Percentiles rank a stretch among this genome's conserved stretches.
Evolutionary conservation across 805 yeast species (phyloP).

Genomic region (Metschnikowia borealis): DNA sequence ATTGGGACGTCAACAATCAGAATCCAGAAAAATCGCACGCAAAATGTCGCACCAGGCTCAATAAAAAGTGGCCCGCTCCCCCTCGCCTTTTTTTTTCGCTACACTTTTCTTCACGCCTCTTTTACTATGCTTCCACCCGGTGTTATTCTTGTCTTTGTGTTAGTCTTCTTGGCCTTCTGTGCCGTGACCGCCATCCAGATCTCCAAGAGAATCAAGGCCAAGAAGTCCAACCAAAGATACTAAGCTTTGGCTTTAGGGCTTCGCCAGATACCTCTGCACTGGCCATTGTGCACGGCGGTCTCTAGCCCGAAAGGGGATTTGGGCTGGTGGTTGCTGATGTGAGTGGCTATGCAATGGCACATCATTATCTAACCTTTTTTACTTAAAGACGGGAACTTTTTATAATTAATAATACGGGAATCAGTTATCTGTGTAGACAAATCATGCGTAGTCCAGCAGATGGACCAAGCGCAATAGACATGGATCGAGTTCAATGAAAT

Average conservation of each 20-base stretch:
- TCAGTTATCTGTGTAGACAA: constrained; percentile 9
- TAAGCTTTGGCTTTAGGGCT: constrained; percentile 5
- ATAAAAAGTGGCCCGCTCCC: constrained; percentile 6
- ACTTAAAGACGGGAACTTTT: constrained; percentile 19
- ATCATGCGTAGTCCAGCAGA: no score
- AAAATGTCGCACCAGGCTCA: constrained; percentile 13
- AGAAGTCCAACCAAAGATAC: constrained; percentile 32
- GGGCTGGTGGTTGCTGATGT: neutral
- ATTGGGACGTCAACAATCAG: constrained; percentile 5
- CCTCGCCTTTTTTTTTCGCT: constrained; percentile 3
- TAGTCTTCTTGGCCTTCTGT: constrained; percentile 45
- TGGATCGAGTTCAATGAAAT: no score
- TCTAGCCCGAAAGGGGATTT: neutral
- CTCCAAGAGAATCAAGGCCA: constrained; percentile 41
- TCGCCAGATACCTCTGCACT: neutral
- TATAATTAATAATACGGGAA: constrained; percentile 20
- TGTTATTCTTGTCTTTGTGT: constrained; percentile 65
- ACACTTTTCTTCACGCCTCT: constrained; percentile 4
- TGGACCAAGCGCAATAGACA: no score
- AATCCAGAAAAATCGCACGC: constrained; percentile 6
- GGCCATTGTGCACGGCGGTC: neutral
- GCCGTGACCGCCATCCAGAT: constrained; percentile 35
- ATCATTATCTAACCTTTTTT: constrained; percentile 17
- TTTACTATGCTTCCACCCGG: constrained; percentile 63
- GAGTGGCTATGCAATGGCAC: neutral